Conservation (phyloP, 306 rosid genomes). For the Rosa multiflora region DNA sequence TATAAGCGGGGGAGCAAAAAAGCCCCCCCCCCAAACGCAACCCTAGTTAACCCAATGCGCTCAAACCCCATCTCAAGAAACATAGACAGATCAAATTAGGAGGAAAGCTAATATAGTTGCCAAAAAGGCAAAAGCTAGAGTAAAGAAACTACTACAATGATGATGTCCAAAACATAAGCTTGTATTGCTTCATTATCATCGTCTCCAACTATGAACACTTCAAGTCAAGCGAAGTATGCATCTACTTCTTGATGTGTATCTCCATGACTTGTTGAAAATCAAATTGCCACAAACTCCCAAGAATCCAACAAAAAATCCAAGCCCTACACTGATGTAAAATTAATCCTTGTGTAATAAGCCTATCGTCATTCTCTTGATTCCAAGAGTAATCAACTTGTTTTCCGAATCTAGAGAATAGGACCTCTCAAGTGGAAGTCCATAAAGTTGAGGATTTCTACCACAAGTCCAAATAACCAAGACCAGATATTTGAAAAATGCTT, state of each 20-base stretch:
- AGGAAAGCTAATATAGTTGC: too few relatives aligned
- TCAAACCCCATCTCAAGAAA: not conserved
- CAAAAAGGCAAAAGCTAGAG: not conserved
- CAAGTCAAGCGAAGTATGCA: not conserved
- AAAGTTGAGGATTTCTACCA: not conserved
- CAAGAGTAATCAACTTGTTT: not conserved
- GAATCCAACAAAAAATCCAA: slow-evolving; percentile 20
- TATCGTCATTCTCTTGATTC: not conserved
- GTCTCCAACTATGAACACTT: not conserved
- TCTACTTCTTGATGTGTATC: slow-evolving; percentile 8
- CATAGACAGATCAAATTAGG: not conserved
- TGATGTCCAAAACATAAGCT: not conserved
- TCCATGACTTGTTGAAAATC: slow-evolving; percentile 10
- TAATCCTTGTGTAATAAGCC: not conserved
- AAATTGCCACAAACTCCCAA: slow-evolving; percentile 34
- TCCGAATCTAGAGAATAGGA: not conserved
- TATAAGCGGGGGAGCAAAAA: too few relatives aligned
- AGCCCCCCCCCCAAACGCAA: too few relatives aligned
- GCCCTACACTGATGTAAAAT: slow-evolving; percentile 19
- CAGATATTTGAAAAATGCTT: too few relatives aligned
- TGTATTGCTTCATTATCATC: not conserved
- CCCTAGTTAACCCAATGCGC: too few relatives aligned
- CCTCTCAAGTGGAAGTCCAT: slow-evolving; percentile 4
- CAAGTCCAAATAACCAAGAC: not conserved
- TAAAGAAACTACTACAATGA: not conserved